Evolutionary conservation across 192 early-diverging fungal genomes (phyloP).

Genomic region (Coemansia sp.): DNA sequence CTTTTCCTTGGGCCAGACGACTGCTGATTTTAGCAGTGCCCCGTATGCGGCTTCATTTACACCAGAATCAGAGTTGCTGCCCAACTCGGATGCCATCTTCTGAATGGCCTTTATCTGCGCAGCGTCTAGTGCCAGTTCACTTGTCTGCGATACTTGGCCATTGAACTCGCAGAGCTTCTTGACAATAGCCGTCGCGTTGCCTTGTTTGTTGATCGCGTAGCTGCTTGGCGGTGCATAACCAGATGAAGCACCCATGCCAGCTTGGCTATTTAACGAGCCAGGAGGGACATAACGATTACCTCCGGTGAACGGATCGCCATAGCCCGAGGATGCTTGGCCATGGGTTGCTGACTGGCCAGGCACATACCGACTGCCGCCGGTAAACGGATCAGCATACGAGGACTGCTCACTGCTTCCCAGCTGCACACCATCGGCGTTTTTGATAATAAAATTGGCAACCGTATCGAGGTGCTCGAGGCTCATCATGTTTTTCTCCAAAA

Average conservation of each 20-base stretch:
- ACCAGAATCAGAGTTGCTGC: conserved; percentile 11
- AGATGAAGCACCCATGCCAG: conserved; percentile 8
- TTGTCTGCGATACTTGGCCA: conserved; percentile 42
- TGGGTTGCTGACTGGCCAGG: conserved; percentile 33
- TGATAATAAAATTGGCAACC: conserved; percentile 90
- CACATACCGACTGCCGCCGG: conserved; percentile 64
- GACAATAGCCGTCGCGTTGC: conserved; percentile 69
- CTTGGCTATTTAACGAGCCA: not conserved
- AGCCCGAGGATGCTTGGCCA: conserved; percentile 11
- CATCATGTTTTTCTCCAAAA: conserved; percentile 80
- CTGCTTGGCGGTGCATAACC: conserved; percentile 26
- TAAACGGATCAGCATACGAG: conserved; percentile 32
- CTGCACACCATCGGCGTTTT: conserved; percentile 71
- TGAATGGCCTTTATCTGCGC: conserved; percentile 21
- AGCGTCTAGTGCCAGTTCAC: conserved; percentile 11
- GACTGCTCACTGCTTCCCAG: not conserved
- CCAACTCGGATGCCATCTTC: conserved; percentile 7
- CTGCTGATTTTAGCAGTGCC: conserved; percentile 56
- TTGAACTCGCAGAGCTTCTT: conserved; percentile 78
- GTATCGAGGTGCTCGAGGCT: conserved; percentile 85
- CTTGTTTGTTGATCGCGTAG: conserved; percentile 69
- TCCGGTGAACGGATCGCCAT: conserved; percentile 28
- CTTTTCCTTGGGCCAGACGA: conserved; percentile 66
- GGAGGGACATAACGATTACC: conserved; percentile 22
- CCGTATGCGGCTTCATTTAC: conserved; percentile 48